These are phyloP conservation scores for Chytriomyces sp. DNA, from an alignment of 192 early-diverging fungal species.

Conservation along the genomic window DNA sequence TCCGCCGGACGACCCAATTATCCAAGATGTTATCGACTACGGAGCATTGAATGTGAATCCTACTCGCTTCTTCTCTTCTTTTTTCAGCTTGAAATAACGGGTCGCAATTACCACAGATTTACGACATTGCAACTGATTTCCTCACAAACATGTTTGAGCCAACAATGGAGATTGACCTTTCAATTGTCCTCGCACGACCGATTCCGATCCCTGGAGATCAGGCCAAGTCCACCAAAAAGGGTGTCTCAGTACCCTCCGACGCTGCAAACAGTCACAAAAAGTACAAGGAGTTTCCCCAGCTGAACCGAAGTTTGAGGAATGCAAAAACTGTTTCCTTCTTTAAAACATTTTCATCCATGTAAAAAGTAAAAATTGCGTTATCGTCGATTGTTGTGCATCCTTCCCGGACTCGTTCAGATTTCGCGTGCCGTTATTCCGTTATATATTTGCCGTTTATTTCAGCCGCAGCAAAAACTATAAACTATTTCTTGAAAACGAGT, in stretches of 20 bases:
- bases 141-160: constrained; percentile 39
- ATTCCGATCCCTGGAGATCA: constrained; percentile 44
- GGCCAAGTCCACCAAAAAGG: not conserved
- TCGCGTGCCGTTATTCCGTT: too few relatives aligned
- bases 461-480: too few relatives aligned
- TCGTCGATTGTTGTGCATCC: too few relatives aligned
- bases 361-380: not conserved
- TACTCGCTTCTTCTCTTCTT: not conserved
- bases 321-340: constrained; percentile 49
- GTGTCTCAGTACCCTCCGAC: not conserved
- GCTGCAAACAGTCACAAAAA: constrained; percentile 22
- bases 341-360: not conserved
- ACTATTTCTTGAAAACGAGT: too few relatives aligned
- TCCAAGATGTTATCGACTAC: constrained; percentile 43
- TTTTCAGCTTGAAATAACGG: not conserved
- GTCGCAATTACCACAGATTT: constrained; percentile 6
- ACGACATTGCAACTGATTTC: constrained; percentile 31
- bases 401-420: too few relatives aligned
- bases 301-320: constrained; percentile 45
- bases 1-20: constrained; percentile 39
- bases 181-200: constrained; percentile 45
- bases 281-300: constrained; percentile 35
- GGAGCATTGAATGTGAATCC: constrained; percentile 36
- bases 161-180: constrained; percentile 37
- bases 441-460: too few relatives aligned